Conservation (phyloP, 768 basidiomycete genomes). For the Tricholoma flavovirens region DNA sequence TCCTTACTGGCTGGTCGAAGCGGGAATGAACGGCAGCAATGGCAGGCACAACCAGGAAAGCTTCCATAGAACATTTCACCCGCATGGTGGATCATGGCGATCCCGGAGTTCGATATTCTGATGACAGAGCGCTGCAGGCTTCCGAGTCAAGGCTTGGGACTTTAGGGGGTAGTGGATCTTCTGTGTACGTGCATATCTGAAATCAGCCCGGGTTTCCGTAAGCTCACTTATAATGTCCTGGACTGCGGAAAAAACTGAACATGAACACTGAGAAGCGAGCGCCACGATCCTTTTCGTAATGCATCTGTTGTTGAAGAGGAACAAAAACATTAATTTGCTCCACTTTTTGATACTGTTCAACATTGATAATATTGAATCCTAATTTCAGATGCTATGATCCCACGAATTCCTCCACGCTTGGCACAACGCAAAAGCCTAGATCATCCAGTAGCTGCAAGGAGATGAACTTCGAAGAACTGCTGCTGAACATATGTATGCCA, state of each 20-base stretch:
- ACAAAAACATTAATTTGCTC: constrained; percentile 69
- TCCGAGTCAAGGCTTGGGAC: too few relatives aligned
- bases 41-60: too few relatives aligned
- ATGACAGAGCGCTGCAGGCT: neutral
- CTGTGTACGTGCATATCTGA: neutral
- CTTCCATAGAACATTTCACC: too few relatives aligned
- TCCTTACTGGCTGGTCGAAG: neutral
- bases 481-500: constrained; percentile 78
- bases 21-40: too few relatives aligned
- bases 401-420: constrained; percentile 91
- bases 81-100: neutral
- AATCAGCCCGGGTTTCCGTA: neutral
- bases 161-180: neutral
- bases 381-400: constrained; percentile 87
- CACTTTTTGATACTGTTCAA: constrained; percentile 93
- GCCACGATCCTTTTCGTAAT: neutral
- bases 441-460: constrained; percentile 82
- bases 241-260: neutral
- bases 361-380: constrained; percentile 84
- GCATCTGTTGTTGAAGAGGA: constrained; percentile 95
- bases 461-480: constrained; percentile 73
- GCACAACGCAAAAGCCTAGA: constrained; percentile 83
- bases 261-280: neutral
- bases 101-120: neutral
- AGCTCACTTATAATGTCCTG: neutral